A percentile compares a stretch with the other conserved stretches of the same genome.
Evolutionary conservation across 2,329 filamentous ascomycete genomes (phyloP).

Genomic region (Lachnellula hyalina): DNA sequence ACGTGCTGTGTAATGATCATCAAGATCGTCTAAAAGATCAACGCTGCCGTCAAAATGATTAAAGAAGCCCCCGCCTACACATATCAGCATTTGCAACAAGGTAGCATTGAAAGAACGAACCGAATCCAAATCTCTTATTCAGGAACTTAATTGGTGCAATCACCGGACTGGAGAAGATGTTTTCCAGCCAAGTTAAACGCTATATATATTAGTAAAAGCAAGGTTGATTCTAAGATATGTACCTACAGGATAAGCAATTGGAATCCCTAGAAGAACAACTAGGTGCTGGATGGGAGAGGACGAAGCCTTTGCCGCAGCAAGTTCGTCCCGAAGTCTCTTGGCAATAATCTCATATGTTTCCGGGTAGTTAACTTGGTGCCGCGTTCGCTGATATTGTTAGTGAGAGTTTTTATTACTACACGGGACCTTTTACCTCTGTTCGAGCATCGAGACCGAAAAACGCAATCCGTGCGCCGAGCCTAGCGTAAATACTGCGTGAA

Average conservation of each 20-base stretch:
- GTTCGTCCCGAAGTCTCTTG: conserved; percentile 65
- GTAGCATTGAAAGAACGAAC: conserved; percentile 29
- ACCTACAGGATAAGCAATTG: conserved; percentile 72
- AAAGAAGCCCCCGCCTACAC: conserved; percentile 69
- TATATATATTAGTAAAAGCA: conserved; percentile 28
- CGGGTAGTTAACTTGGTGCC: conserved; percentile 91
- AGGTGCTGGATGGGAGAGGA: conserved; percentile 83
- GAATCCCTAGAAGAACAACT: conserved; percentile 81
- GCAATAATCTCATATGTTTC: conserved; percentile 86
- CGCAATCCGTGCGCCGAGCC: conserved; percentile 74
- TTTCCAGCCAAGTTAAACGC: conserved; percentile 94
- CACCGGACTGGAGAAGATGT: conserved; percentile 78
- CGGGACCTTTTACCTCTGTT: conserved; percentile 57
- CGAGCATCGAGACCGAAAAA: conserved; percentile 88
- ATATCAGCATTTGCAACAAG: background rate
- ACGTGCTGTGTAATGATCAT: conserved; percentile 91
- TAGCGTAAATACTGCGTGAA: conserved; percentile 82
- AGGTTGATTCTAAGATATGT: conserved; percentile 35
- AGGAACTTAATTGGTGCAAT: conserved; percentile 86
- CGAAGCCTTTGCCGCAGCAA: conserved; percentile 58
- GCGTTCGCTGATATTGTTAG: conserved; percentile 53
- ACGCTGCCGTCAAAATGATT: conserved; percentile 93
- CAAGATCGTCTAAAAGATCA: conserved; percentile 85
- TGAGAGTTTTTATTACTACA: conserved; percentile 26
- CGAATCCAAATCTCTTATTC: conserved; percentile 83